These are phyloP conservation scores for Ogataea naganishii DNA, from an alignment of 805 yeast species.

Conservation along the genomic window DNA sequence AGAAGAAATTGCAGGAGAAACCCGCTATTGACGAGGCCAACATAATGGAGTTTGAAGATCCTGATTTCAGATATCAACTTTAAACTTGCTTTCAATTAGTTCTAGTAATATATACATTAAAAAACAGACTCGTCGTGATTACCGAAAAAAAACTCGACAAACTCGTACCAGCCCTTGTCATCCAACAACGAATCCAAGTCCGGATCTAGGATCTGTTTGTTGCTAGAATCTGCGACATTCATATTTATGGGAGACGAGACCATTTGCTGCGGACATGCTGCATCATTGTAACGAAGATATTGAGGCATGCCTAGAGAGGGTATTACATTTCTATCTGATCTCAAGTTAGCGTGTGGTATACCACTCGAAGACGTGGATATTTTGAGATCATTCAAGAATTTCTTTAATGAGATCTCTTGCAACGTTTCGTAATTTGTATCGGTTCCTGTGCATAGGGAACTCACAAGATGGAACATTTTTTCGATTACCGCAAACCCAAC, in stretches of 20 bases:
- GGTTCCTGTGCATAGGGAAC: conserved; percentile 9
- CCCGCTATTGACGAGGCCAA: conserved; percentile 2
- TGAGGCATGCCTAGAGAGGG: conserved; percentile 9
- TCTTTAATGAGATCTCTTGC: conserved; percentile 12
- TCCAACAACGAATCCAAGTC: conserved; percentile 9
- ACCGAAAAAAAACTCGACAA: conserved; percentile 17
- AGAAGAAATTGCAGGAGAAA: conserved; percentile 4
- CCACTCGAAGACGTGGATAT: conserved; percentile 8
- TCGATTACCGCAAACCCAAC: conserved; percentile 19
- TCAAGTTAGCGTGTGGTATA: too few relatives aligned
- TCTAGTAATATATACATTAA: too few relatives aligned
- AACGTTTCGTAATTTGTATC: conserved; percentile 6
- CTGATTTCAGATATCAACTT: conserved; percentile 14
- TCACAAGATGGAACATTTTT: conserved; percentile 13
- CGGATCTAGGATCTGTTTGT: conserved; percentile 1
- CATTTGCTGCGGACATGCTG: not conserved
- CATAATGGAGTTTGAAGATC: conserved; percentile 8
- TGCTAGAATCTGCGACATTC: not conserved
- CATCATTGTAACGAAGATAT: conserved; percentile 8
- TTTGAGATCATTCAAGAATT: conserved; percentile 11
- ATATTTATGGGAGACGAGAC: not conserved
- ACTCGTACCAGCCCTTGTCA: conserved; percentile 20
- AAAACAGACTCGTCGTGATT: too few relatives aligned
- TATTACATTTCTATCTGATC: conserved; percentile 1
- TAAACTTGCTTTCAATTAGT: too few relatives aligned